Conservation (phyloP, 345 rosid species). For the Gossypium bickii region DNA sequence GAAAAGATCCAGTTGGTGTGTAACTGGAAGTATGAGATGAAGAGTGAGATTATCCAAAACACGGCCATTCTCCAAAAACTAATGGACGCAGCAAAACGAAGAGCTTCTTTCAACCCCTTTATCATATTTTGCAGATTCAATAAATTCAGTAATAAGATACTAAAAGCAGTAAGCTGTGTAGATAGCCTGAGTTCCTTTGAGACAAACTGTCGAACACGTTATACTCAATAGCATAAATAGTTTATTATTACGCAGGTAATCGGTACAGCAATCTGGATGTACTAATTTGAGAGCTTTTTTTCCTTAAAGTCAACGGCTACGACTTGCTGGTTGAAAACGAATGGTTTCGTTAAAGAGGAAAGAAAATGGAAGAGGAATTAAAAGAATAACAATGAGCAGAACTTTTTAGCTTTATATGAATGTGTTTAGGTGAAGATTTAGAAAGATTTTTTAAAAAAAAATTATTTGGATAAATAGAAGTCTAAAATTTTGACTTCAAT, state of each 20-base stretch:
- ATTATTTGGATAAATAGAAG: too few species aligned
- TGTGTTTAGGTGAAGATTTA: too few species aligned
- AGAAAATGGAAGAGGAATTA: too few species aligned
- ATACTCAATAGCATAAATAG: not conserved
- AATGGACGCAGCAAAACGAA: slow-evolving; percentile 38
- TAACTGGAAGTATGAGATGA: slow-evolving; percentile 52
- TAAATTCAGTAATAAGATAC: not conserved
- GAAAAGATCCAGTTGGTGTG: slow-evolving; percentile 31
- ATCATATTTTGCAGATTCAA: slow-evolving; percentile 19
- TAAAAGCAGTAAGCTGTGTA: not conserved
- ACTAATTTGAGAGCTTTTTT: too few species aligned
- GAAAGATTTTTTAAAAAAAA: too few species aligned
- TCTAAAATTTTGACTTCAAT: too few species aligned
- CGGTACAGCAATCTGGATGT: too few species aligned
- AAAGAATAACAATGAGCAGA: too few species aligned
- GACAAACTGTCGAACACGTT: slow-evolving; percentile 10
- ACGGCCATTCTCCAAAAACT: slow-evolving; percentile 79
- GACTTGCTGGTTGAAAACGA: not conserved
- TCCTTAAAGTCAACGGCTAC: not conserved
- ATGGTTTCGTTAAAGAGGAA: too few species aligned
- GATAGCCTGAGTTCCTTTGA: not conserved
- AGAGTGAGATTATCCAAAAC: slow-evolving; percentile 53
- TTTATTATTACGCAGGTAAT: too few species aligned
- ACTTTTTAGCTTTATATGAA: too few species aligned
- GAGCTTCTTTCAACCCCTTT: slow-evolving; percentile 33